These are phyloP conservation scores for Sanguinoderma infundibulare DNA, from an alignment of 1,284 basidiomycete genomes.

Conservation along the genomic window DNA sequence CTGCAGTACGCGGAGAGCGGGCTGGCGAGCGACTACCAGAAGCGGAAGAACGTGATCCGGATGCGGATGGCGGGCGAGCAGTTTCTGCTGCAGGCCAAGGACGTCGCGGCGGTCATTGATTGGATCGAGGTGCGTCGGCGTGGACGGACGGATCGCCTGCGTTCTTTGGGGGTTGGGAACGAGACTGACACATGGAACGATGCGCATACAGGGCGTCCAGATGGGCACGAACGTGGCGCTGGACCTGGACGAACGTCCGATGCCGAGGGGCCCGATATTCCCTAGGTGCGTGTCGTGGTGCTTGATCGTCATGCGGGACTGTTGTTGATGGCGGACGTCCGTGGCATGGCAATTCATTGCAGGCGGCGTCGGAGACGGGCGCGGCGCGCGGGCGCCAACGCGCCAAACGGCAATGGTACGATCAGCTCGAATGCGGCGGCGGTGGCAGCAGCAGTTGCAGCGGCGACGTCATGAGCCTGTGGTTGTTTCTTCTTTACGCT, in stretches of 20 bases:
- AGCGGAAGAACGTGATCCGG: slow-evolving; percentile 94
- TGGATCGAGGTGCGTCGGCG: slow-evolving; percentile 87
- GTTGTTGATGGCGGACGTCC: not conserved
- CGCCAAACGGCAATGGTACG: too few relatives aligned
- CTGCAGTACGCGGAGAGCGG: slow-evolving; percentile 93
- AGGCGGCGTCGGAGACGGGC: slow-evolving; percentile 24
- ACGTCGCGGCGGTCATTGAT: slow-evolving; percentile 86
- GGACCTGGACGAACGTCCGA: slow-evolving; percentile 88
- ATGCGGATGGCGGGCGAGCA: slow-evolving; percentile 95
- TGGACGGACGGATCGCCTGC: not conserved
- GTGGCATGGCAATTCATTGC: not conserved
- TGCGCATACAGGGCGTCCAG: slow-evolving; percentile 72
- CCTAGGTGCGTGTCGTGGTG: slow-evolving; percentile 57
- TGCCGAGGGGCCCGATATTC: slow-evolving; percentile 86
- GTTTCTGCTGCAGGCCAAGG: slow-evolving; percentile 91
- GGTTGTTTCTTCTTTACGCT: not conserved
- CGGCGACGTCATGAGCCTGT: slow-evolving; percentile 3
- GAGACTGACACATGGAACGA: not conserved
- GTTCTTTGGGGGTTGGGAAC: not conserved
- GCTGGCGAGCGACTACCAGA: slow-evolving; percentile 93
- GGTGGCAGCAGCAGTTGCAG: not conserved
- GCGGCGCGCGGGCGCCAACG: too few relatives aligned
- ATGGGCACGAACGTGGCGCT: slow-evolving; percentile 92
- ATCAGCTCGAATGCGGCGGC: not conserved
- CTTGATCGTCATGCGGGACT: not conserved